Evolutionary conservation across 441 rosid genomes (phyloP).

Genomic region (Gossypium lobatum): DNA sequence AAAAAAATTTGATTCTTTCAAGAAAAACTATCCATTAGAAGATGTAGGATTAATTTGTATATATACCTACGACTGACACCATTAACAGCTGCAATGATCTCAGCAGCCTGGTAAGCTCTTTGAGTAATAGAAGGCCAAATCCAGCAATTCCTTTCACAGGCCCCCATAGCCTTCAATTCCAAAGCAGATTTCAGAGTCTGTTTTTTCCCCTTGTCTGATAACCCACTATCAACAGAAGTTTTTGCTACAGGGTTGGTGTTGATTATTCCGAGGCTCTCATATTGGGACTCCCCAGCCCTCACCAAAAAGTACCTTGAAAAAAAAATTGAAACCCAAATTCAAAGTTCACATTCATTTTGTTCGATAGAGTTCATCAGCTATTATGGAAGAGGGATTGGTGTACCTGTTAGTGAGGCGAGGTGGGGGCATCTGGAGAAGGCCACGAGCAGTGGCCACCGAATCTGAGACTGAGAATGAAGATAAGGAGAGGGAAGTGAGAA

Average conservation of each 20-base stretch:
- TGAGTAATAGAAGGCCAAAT: slow-evolving; percentile 97
- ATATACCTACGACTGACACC: slow-evolving; percentile 66
- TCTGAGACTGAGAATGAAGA: slow-evolving; percentile 15
- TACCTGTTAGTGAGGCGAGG: slow-evolving; percentile 52
- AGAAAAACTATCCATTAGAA: background rate
- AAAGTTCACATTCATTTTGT: background rate
- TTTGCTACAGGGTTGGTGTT: slow-evolving; percentile 82
- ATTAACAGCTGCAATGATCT: slow-evolving; percentile 70
- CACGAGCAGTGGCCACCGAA: slow-evolving; percentile 41
- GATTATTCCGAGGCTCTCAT: slow-evolving; percentile 68
- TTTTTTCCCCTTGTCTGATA: slow-evolving; percentile 83
- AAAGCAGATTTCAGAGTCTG: slow-evolving; percentile 63
- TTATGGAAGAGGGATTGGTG: background rate
- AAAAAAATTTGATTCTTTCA: background rate
- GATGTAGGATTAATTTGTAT: background rate
- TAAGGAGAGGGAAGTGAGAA: slow-evolving; percentile 41
- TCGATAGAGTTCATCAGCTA: background rate
- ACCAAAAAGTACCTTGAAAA: slow-evolving; percentile 64
- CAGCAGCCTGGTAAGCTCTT: slow-evolving; percentile 94
- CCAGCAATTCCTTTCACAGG: slow-evolving; percentile 78
- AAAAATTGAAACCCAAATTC: slow-evolving; percentile 3
- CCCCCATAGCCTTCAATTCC: slow-evolving; percentile 63
- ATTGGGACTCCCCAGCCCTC: slow-evolving; percentile 88
- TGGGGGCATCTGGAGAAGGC: slow-evolving; percentile 75
- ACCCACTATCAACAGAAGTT: slow-evolving; percentile 78